Base-by-base conservation (phyloP, 306 rosid genomes). In the Astragalus membranaceus region DNA sequence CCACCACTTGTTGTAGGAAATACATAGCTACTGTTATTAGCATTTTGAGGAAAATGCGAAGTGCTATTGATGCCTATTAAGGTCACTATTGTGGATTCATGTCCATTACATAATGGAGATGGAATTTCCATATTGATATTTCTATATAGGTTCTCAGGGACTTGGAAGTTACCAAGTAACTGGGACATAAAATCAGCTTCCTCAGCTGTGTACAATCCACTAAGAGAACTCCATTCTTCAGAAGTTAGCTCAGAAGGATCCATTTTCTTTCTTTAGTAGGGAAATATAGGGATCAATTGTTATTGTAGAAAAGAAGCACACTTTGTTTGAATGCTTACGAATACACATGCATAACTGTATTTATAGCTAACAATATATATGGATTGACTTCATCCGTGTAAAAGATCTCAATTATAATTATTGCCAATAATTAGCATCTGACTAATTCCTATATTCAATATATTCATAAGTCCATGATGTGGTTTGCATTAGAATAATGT, bases 181-280 rank as follows among this genome's bases (percentile, higher is more conserved):
- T 81, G 85, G 35, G 81, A 65, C 90, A 89, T 82, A 36, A 89
- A 76, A 43, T 87, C 82, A 65, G 83, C 82, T 54, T 89, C 96
- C 52, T 84, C 84, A 5, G 87, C 80, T 23, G 87, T 73, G 77
- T 83, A 81, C 0, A 86, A 64, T 72, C 79, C 89, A 69, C 82
- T 67, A 7, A 81, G 78, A 59, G 88, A 85, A 41, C 80, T 81
- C 95, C 91, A 91, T 73, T 87, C 86, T 72, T 76, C 83, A 76
- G 86, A 83, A 72, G 78, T 75, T 9, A 56, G 66, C 43, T 82
- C 88, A 54, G 10, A 20, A 57, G 66, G 69, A 50, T 89, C 92
- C 95, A 92, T 87, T 33, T 54, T 33, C 11, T 54, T 13, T 64
- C 14, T 33, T 41, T 47, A 15, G 7, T 39, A 55, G 43, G 14